Evolutionary conservation across 805 yeast species (phyloP).

Genomic region (Ogataea polymorpha): DNA sequence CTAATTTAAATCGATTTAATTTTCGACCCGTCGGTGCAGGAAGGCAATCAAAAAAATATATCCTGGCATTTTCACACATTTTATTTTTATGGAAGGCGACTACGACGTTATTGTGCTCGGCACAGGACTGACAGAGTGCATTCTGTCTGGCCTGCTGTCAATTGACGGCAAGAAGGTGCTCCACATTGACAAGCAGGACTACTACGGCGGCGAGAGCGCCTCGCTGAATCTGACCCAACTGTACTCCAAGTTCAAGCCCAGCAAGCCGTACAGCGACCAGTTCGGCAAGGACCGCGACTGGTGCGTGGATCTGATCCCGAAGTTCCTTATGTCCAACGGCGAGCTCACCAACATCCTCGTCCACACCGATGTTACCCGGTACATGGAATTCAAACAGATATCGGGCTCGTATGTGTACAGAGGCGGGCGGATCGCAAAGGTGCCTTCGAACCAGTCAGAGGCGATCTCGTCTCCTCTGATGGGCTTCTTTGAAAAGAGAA

Average conservation of each 20-base stretch:
- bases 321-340: conserved; percentile 96
- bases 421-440: conserved; percentile 87
- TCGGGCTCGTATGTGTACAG: conserved; percentile 94
- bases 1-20: conserved; percentile 1
- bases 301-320: conserved; percentile 97
- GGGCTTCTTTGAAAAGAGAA: conserved; percentile 94
- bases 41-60: conserved; percentile 7
- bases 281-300: conserved; percentile 94
- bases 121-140: conserved; percentile 93
- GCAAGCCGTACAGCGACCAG: conserved; percentile 61
- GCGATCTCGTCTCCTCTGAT: conserved; percentile 88
- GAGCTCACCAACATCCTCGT: conserved; percentile 93
- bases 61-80: background rate
- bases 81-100: conserved; percentile 74
- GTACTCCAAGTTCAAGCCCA: conserved; percentile 84
- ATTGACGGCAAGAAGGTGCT: conserved; percentile 98
- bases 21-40: conserved; percentile 7
- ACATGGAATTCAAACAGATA: conserved; percentile 93
- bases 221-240: conserved; percentile 71
- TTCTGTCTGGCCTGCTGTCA: conserved; percentile 86
- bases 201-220: conserved; percentile 93
- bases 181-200: conserved; percentile 94
- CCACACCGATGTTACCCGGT: conserved; percentile 93
- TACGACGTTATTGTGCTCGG: conserved; percentile 97
- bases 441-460: conserved; percentile 88